Conservation (phyloP, 306 rosid species). For the Dalbergia oliveri region DNA sequence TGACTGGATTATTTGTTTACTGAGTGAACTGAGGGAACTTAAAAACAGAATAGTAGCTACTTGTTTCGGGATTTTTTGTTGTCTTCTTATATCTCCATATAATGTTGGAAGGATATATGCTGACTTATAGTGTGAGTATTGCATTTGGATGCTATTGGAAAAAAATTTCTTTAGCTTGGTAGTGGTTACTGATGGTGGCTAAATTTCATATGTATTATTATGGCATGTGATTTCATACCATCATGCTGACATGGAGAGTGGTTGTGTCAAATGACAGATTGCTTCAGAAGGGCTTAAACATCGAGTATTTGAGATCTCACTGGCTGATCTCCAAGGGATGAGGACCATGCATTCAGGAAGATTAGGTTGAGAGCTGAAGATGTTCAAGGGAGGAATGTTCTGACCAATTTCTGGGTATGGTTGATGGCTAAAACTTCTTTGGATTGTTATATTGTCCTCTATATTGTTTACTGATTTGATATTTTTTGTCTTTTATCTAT, state of each 20-base stretch:
- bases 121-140: background rate
- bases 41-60: no score
- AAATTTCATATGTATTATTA: background rate
- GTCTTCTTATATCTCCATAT: background rate
- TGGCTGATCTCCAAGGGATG: constrained; percentile 97
- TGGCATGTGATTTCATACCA: background rate
- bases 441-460: background rate
- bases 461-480: background rate
- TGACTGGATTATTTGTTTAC: background rate
- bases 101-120: background rate
- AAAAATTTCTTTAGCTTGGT: background rate
- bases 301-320: constrained; percentile 87
- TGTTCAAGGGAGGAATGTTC: constrained; percentile 86
- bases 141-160: background rate
- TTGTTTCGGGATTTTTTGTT: no score
- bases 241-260: background rate
- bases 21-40: background rate
- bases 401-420: constrained; percentile 94
- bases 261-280: constrained; percentile 60
- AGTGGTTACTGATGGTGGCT: background rate
- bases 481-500: background rate
- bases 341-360: constrained; percentile 97
- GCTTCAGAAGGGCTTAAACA: constrained; percentile 98
- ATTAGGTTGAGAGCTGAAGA: constrained; percentile 95
- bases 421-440: background rate